Evolutionary conservation across 1,284 basidiomycete species (phyloP), one percentile per base, ranked within the genome.

Genomic region (Paramarasmius palmivorus): DNA sequence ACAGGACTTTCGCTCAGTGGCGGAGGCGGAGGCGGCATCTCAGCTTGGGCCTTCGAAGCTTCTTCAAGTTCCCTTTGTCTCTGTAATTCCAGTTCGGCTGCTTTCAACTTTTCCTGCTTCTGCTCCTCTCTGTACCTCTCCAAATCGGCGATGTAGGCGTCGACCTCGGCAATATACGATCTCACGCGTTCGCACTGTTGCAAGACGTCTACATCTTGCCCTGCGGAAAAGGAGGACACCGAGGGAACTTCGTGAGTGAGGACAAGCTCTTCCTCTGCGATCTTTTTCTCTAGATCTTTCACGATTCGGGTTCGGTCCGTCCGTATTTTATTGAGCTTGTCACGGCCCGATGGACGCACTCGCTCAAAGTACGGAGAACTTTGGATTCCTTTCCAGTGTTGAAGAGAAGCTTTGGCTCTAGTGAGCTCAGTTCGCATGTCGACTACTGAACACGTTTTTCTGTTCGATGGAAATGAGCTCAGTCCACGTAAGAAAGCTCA

Each of bases 361-460:
- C 50, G 49, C 14, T 22, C 45, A 26, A 54, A 54, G 26, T 54
- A 45, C 12, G 26, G 37, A 14, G 56, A 57, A 25, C 25, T 22
- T 34, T 54, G 56, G 15, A 54, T 51, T 17, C 37, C 32, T 14
- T 54, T 54, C 52, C 52, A 57, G 12, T 40, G 37, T 19, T 52
- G 20, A n/a, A 51, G 46, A 36, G 20, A 45, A 22, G 22, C 37
- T 44, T 48, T 40, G 20, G 46, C 52, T 14, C 42, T 46, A 14
- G 19, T 19, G 8, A 53, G 23, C 25, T 53, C 23, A 22, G 42
- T 5, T 12, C 37, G 32, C 15, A 45, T 22, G 23, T 25, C 37
- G 9, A 38, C 25, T 32, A 49, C 20, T 19, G 19, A 8, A 25
- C 49, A 17, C 20, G 39, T 49, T 29, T 23, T 23, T 14, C 52